These are phyloP conservation scores for Lactarius trivialis DNA, from an alignment of 768 basidiomycete genomes.

Conservation along the genomic window DNA sequence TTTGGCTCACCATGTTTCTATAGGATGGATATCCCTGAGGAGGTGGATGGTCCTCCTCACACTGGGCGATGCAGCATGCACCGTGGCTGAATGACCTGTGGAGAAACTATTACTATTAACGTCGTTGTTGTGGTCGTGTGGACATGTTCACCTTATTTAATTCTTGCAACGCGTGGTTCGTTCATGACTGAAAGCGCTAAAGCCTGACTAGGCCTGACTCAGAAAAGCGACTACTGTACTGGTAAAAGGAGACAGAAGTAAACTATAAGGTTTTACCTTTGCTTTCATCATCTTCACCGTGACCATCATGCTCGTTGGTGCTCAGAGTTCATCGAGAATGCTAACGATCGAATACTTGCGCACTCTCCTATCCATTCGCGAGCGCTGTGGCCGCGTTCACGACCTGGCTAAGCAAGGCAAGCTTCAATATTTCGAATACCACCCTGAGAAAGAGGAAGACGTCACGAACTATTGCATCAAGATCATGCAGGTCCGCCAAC, in stretches of 20 bases:
- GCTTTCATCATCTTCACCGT: background rate
- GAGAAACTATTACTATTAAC: background rate
- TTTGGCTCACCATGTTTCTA: background rate
- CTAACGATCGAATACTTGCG: conserved; percentile 64
- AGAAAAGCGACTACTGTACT: background rate
- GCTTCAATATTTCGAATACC: conserved; percentile 81
- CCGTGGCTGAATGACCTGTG: background rate
- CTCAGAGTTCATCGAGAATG: conserved; percentile 16
- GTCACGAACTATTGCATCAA: conserved; percentile 69
- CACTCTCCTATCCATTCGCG: conserved; percentile 84
- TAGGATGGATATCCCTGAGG: conserved; percentile 7
- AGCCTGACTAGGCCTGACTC: too few relatives aligned
- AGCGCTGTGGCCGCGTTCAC: conserved; percentile 74
- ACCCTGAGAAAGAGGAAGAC: conserved; percentile 63
- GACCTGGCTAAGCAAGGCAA: conserved; percentile 67
- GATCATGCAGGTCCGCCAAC: conserved; percentile 63
- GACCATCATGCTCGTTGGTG: conserved; percentile 18
- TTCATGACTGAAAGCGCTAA: background rate
- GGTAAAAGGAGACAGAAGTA: background rate
- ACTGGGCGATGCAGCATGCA: conserved; percentile 9
- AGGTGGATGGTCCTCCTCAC: background rate
- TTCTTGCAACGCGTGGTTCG: background rate
- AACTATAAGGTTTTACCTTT: conserved; percentile 19
- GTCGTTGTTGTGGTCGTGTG: background rate
- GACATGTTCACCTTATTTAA: conserved; percentile 5